Evolutionary conservation across 1,284 basidiomycete genomes (phyloP), one percentile per base, ranked within the genome.

Genomic region (Fomitopsis pinicola): DNA sequence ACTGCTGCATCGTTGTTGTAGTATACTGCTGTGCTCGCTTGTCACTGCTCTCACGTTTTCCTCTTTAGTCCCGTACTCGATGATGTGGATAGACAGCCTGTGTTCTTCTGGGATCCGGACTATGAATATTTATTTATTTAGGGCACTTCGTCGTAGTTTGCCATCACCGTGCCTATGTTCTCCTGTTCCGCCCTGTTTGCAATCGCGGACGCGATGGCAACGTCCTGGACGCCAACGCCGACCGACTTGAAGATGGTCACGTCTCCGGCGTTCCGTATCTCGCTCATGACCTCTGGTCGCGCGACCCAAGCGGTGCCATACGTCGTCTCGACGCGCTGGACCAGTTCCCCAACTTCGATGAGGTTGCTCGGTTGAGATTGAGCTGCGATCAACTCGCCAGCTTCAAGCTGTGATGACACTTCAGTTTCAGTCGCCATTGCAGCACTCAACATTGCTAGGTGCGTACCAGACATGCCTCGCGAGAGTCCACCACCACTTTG

Each of bases 191-290:
- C 83, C 19, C 67, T 70, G 7, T 77, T 71, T 3, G 81, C 72
- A 2, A 84, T 77, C 8, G 79, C 72, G 33, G 64, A 68, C 14
- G 89, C 82, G 63, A 92, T 89, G 0, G 84, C 87, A 2, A 88
- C 87, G 66, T 92, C 89, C 67, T 92, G 90, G n/a, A 88, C 71
- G 1, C 87, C 89, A 7, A 91, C 75, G 2, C 90, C 91, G 1
- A 92, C 90, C 0, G 87, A 89, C 72, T 92, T 92, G 78, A 91
- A 92, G 55, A 92, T 80, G 4, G 88, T 91, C 6, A 92, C 77
- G 72, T 68, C 81, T 70, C 69, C 75, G 71, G 63, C 62, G 17
- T 63, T 55, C 59, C 69, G 66, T 69, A 76, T 56, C 65, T 68
- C 69, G 22, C 73, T 73, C 44, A 80, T 63, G 5, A 66, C 60